Percentiles rank a stretch among this genome's conserved stretches.
phyloP scores from a whole-genome alignment of 805 yeast genomes.

The Teunomyces funiuensis region DNA sequence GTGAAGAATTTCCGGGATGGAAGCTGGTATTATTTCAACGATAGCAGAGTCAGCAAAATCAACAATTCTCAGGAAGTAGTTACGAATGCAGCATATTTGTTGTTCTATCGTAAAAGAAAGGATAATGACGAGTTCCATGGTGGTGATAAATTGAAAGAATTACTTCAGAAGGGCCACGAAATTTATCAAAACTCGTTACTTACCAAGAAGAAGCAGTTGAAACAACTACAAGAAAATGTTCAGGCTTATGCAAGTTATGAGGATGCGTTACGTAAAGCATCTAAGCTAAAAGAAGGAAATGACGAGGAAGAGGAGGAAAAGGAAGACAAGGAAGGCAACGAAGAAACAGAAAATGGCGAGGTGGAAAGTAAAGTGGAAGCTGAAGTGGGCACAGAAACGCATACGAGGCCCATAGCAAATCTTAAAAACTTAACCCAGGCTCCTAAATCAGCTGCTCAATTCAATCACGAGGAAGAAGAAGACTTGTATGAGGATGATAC shows the following conservation, averaged over 20 bases:
- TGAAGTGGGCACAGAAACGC: neutral
- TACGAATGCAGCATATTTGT: conserved; percentile 79
- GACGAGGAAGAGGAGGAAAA: conserved; percentile 1
- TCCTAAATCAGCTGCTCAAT: conserved; percentile 11
- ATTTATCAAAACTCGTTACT: conserved; percentile 16
- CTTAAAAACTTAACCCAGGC: neutral
- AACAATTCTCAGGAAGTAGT: conserved; percentile 61
- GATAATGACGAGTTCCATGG: conserved; percentile 41
- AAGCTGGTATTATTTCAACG: conserved; percentile 90
- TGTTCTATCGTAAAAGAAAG: conserved; percentile 70
- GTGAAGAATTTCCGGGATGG: conserved; percentile 75
- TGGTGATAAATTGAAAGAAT: conserved; percentile 41
- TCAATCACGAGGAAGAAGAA: conserved; percentile 12
- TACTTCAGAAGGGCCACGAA: conserved; percentile 43
- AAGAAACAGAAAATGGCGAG: neutral
- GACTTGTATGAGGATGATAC: conserved; percentile 13
- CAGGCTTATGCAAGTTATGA: conserved; percentile 9
- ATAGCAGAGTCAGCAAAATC: conserved; percentile 63
- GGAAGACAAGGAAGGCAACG: conserved; percentile 10
- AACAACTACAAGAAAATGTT: conserved; percentile 17
- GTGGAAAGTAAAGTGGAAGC: too few species aligned
- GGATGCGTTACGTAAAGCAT: conserved; percentile 4
- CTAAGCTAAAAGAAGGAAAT: conserved; percentile 1
- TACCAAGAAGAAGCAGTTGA: conserved; percentile 13
- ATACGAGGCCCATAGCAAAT: conserved; percentile 7